Evolutionary conservation across 2,329 filamentous ascomycete genomes (phyloP).

Genomic region (Clonostachys chloroleuca): DNA sequence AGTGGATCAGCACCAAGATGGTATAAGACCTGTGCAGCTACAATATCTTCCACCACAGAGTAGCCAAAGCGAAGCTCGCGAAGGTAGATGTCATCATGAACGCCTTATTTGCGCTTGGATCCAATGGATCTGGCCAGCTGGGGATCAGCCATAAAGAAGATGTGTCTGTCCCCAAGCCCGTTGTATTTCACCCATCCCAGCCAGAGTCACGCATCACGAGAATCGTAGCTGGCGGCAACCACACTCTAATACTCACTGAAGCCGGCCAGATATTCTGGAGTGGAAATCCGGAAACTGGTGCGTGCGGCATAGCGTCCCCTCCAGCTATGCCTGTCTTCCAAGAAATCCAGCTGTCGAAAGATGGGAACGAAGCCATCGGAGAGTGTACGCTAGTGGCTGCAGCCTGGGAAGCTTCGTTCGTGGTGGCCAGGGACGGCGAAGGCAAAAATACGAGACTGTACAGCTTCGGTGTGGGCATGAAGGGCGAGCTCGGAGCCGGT

Average conservation of each 20-base stretch:
- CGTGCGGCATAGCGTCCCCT: conserved; percentile 41
- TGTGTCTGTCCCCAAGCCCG: conserved; percentile 60
- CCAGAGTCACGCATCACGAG: conserved; percentile 27
- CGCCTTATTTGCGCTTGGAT: conserved; percentile 65
- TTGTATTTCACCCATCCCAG: conserved; percentile 45
- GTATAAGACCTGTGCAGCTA: no score
- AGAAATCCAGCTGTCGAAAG: conserved; percentile 24
- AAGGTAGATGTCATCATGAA: conserved; percentile 22
- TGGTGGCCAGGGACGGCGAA: conserved; percentile 44
- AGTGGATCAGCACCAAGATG: no score
- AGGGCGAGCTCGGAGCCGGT: conserved; percentile 70
- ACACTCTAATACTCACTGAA: conserved; percentile 69
- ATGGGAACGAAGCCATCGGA: conserved; percentile 18
- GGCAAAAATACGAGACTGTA: conserved; percentile 47
- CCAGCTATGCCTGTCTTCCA: conserved; percentile 30
- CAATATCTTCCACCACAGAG: no score
- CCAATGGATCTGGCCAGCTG: conserved; percentile 73
- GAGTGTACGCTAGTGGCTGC: conserved; percentile 51
- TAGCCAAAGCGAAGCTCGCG: no score
- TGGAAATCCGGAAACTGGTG: conserved; percentile 54
- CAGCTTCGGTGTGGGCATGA: conserved; percentile 60
- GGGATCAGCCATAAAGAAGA: conserved; percentile 69
- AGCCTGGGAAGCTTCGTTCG: conserved; percentile 72
- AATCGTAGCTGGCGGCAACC: conserved; percentile 72
- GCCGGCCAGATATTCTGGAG: conserved; percentile 58